A percentile compares a stretch with the other conserved stretches of the same genome.
Conservation (phyloP, 768 basidiomycete genomes). For the Strobilomyces echinocephalus region DNA sequence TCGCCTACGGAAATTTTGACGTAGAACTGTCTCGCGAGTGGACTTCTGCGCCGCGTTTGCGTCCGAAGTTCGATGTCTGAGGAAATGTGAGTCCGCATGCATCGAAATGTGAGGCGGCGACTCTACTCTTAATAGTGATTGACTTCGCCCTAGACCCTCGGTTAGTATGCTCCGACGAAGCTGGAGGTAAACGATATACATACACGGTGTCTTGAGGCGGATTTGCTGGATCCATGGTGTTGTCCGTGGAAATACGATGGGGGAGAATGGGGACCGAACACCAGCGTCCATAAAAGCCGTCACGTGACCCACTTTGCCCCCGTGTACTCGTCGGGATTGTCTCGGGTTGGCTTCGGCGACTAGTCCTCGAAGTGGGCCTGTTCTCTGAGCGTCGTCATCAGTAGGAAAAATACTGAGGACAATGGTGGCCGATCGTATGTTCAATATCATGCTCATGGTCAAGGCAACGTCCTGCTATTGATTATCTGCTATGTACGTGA, state of each 20-base stretch:
- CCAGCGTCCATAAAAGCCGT: no score
- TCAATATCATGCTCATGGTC: no score
- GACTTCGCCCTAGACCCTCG: not conserved
- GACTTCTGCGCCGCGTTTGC: not conserved
- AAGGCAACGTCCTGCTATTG: no score
- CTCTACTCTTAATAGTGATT: not conserved
- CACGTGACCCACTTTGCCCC: no score
- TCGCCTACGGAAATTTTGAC: not conserved
- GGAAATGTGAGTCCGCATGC: not conserved
- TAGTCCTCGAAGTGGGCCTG: no score
- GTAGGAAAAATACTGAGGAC: no score
- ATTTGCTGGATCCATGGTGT: not conserved
- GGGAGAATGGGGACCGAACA: no score
- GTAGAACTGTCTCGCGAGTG: not conserved
- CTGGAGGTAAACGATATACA: not conserved
- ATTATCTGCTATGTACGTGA: no score
- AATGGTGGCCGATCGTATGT: no score
- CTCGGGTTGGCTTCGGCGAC: no score
- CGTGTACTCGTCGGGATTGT: no score
- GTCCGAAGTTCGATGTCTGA: not conserved
- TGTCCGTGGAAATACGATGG: not conserved
- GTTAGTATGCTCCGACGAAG: not conserved
- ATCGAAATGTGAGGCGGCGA: not conserved
- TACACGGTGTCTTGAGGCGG: not conserved
- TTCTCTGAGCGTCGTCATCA: no score